Evolutionary conservation across 345 rosid species (phyloP).

Genomic region (Pistacia vera): DNA sequence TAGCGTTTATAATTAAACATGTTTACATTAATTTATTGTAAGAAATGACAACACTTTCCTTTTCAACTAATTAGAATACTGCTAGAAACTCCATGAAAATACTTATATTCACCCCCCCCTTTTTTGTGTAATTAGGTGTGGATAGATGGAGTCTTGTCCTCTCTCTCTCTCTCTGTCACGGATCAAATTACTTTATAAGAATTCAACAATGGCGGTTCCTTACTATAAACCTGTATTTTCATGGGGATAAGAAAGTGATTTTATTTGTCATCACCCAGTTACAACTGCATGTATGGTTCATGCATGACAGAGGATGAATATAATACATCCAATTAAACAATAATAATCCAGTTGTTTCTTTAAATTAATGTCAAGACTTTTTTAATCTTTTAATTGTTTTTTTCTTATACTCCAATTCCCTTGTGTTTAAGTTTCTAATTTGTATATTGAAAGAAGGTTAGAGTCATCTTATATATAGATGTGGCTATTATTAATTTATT

Average conservation of each 20-base stretch:
- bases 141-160: not conserved
- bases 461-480: constrained; percentile 2
- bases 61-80: not conserved
- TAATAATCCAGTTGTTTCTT: too few species aligned
- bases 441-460: constrained; percentile 4
- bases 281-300: not conserved
- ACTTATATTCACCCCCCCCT: too few species aligned
- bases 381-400: not conserved
- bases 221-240: not conserved
- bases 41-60: not conserved
- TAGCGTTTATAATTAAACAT: too few species aligned
- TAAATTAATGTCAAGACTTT: not conserved
- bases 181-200: not conserved
- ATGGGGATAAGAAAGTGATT: not conserved
- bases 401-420: too few species aligned
- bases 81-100: not conserved
- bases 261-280: not conserved
- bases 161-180: constrained; percentile 8
- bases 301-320: not conserved
- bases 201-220: constrained; percentile 11
- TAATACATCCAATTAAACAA: not conserved
- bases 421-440: too few species aligned
- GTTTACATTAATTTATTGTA: not conserved
- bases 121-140: not conserved
- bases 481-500: not conserved